Percentiles rank a stretch among this genome's conserved stretches.
These are phyloP conservation scores for Populus hybrid DNA, from an alignment of 441 rosid species.

Conservation along the genomic window DNA sequence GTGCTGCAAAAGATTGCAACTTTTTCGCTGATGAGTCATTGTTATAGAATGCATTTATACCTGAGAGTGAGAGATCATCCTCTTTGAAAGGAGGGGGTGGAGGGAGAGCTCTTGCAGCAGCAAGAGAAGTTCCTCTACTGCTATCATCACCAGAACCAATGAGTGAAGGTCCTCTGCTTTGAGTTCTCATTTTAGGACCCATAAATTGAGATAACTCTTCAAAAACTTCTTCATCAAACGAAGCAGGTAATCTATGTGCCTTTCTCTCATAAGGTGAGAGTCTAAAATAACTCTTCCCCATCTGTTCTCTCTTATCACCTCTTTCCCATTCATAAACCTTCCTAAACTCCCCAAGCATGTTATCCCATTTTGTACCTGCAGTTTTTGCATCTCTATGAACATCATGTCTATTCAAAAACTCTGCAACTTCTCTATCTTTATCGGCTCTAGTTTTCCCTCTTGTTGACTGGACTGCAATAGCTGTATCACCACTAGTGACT, in stretches of 20 bases:
- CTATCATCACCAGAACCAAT: conserved; percentile 31
- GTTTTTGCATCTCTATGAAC: conserved; percentile 88
- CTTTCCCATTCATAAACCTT: conserved; percentile 96
- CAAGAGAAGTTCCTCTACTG: conserved; percentile 17
- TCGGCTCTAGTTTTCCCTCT: conserved; percentile 95
- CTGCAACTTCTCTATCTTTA: conserved; percentile 92
- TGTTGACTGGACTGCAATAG: conserved; percentile 21
- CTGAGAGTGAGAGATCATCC: conserved; percentile 45
- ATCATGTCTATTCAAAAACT: conserved; percentile 70
- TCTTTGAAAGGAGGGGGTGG: conserved; percentile 62
- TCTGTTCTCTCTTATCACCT: conserved; percentile 63
- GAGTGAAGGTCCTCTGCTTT: conserved; percentile 32
- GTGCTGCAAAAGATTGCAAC: not conserved
- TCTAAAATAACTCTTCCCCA: conserved; percentile 88
- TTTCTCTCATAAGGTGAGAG: conserved; percentile 92
- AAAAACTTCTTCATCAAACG: conserved; percentile 92
- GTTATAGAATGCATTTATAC: conserved; percentile 11
- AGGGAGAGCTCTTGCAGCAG: conserved; percentile 41
- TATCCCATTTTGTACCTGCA: conserved; percentile 99
- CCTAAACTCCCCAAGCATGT: conserved; percentile 95
- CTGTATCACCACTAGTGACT: conserved; percentile 21
- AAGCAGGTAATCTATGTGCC: conserved; percentile 78
- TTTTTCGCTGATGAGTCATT: not conserved
- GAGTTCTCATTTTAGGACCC: conserved; percentile 75
- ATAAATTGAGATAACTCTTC: conserved; percentile 89